Evolutionary conservation across 2,329 filamentous ascomycete species (phyloP), one percentile per base, ranked within the genome.

Genomic region (Cladobotryum mycophilum): DNA sequence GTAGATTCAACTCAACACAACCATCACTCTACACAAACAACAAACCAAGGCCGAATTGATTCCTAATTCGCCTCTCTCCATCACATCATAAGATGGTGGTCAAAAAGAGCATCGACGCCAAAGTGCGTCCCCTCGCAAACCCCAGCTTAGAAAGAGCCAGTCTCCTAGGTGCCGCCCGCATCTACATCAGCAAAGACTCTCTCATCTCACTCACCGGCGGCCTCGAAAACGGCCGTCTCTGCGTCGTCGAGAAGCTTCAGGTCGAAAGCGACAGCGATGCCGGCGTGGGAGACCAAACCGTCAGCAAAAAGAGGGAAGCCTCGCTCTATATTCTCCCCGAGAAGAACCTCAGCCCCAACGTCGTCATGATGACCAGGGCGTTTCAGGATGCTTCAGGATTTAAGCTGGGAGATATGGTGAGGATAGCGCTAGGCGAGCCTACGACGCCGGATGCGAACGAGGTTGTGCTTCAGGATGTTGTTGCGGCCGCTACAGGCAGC

Each of bases 361-460:
- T 89, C 51, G 73, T 87, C 45, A 78, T 91, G 73, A 81, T 88
- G 72, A 84, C 88, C 18, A 84, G 88, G 55, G 75, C 81, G 5
- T 81, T 95, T 48, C 85, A 88, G 55, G 84, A 87, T 35, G 78
- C 81, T 6, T 86, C 86, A 57, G 81, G 81, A 1, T 79, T 95
- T 58, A 85, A 85, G 54, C 73, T 93, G 4, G 83, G 82, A 14
- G 86, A 90, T 45, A 78, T 82, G 46, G 70, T 79, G 34, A 68
- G 68, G 34, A 73, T 95, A 44, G 75, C 76, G 7, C 77, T 91
- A 20, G 72, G 76, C 2, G 74, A 78, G 9, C 58, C 48, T 2
- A 38, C 70, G 2, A 67, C 85, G 11, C 71, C 75, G 0, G 76
- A 79, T 18, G 80, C 83, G 5, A 72, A 77, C 4, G 72, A 75